These are phyloP conservation scores for Thymus mandschuricus DNA, from an alignment of 257 asterid genomes.

Conservation along the genomic window DNA sequence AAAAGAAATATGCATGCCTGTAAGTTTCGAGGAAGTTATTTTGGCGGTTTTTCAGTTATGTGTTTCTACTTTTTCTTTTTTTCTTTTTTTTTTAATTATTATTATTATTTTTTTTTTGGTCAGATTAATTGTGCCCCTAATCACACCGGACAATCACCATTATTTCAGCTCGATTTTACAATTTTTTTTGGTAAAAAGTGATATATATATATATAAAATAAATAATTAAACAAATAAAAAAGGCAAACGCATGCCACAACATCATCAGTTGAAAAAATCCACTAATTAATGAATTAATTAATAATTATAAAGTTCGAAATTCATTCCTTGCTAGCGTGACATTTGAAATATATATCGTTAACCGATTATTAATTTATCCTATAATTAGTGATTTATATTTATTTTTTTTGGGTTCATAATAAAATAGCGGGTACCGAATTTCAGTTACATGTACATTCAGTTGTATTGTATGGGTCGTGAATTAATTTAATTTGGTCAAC, in stretches of 20 bases:
- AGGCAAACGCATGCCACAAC: neutral
- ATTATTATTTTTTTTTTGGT: constrained; percentile 34
- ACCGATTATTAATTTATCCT: no score
- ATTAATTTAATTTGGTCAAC: neutral
- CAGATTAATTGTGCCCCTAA: constrained; percentile 34
- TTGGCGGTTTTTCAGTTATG: constrained; percentile 49
- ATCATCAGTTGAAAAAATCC: neutral
- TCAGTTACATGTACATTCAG: neutral
- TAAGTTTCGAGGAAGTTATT: constrained; percentile 31
- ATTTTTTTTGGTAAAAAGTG: neutral
- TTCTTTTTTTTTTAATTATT: no score
- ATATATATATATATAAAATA: no score
- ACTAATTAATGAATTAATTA: no score
- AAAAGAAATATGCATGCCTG: neutral
- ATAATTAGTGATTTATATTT: neutral
- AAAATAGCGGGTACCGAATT: constrained; percentile 14
- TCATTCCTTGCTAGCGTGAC: no score
- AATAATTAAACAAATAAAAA: no score
- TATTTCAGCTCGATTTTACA: neutral
- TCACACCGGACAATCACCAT: constrained; percentile 35
- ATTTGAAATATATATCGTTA: no score
- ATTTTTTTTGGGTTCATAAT: no score
- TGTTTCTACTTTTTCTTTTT: neutral
- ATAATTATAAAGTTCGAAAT: no score
- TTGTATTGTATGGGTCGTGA: neutral